Percentiles rank a stretch among this genome's conserved stretches.
Conservation (phyloP, 164 flowering plant species). For the Piper betle region DNA sequence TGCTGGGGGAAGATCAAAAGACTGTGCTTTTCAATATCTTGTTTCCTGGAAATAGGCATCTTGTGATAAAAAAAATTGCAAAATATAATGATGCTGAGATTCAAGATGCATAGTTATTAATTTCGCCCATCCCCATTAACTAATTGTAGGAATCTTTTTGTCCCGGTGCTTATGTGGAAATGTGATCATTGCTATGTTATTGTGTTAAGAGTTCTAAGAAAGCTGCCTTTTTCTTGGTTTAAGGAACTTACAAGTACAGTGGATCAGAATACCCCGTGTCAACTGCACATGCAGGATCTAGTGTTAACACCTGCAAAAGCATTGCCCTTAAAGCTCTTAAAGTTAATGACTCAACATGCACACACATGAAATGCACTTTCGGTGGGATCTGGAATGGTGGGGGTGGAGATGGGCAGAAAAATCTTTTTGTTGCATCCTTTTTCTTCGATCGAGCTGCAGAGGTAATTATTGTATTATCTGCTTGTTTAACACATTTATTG, state of each 20-base stretch:
- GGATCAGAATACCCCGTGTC: constrained; percentile 39
- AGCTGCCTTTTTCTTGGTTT: background rate
- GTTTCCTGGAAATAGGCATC: too few relatives aligned
- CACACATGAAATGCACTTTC: constrained; percentile 95
- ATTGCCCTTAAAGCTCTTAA: constrained; percentile 60
- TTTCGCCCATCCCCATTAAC: background rate
- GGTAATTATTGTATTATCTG: constrained; percentile 25
- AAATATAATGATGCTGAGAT: too few relatives aligned
- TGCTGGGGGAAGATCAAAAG: too few relatives aligned
- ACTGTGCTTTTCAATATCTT: too few relatives aligned
- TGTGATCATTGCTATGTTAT: background rate
- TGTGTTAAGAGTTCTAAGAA: background rate
- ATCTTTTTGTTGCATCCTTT: constrained; percentile 89
- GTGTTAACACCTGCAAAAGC: constrained; percentile 39
- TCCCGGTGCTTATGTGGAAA: background rate
- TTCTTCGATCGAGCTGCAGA: constrained; percentile 97
- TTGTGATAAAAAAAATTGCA: too few relatives aligned
- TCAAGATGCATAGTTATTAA: too few relatives aligned
- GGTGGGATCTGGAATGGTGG: constrained; percentile 99
- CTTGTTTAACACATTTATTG: too few relatives aligned
- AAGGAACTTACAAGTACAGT: constrained; percentile 73
- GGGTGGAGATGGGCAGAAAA: constrained; percentile 93
- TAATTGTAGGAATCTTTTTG: too few relatives aligned
- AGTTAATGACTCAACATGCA: constrained; percentile 64
- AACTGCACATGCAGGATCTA: constrained; percentile 51